These are phyloP conservation scores for Lactarius sanguifluus DNA, from an alignment of 768 basidiomycete genomes.

Conservation along the genomic window DNA sequence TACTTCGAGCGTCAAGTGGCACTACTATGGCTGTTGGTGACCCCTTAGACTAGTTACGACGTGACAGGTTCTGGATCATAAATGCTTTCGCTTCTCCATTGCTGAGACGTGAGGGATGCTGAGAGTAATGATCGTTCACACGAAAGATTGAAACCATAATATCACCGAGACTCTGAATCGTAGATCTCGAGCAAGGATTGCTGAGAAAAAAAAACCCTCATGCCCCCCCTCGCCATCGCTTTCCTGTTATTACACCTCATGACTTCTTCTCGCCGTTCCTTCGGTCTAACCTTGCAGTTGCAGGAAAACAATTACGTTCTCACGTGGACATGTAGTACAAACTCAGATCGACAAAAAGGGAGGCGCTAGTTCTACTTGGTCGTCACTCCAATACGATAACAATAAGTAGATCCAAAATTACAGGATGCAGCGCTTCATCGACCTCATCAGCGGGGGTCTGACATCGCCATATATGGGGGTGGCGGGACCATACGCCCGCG, in stretches of 20 bases:
- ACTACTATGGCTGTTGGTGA: background rate
- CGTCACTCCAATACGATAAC: slow-evolving; percentile 16
- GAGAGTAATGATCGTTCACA: background rate
- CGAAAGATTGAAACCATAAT: background rate
- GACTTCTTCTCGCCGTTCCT: background rate
- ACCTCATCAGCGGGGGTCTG: slow-evolving; percentile 8
- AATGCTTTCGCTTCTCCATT: background rate
- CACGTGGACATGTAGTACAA: slow-evolving; percentile 21
- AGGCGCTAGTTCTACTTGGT: slow-evolving; percentile 19
- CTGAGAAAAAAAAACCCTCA: background rate
- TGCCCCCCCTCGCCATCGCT: background rate
- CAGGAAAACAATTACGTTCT: slow-evolving; percentile 21
- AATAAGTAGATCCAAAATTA: slow-evolving; percentile 20
- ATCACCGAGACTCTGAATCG: background rate
- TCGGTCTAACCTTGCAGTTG: background rate
- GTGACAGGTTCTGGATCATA: background rate
- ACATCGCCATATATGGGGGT: slow-evolving; percentile 9
- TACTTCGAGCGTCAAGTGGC: background rate
- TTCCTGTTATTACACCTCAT: slow-evolving; percentile 3
- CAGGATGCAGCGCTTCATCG: slow-evolving; percentile 13
- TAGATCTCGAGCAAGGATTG: background rate
- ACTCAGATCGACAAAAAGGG: slow-evolving; percentile 26
- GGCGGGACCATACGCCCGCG: slow-evolving; percentile 17
- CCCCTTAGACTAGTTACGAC: background rate
- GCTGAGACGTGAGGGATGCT: background rate